Evolutionary conservation across 2,329 filamentous ascomycete genomes (phyloP), one percentile per base, ranked within the genome.

Genomic region (Scleromitrula shiraiana): DNA sequence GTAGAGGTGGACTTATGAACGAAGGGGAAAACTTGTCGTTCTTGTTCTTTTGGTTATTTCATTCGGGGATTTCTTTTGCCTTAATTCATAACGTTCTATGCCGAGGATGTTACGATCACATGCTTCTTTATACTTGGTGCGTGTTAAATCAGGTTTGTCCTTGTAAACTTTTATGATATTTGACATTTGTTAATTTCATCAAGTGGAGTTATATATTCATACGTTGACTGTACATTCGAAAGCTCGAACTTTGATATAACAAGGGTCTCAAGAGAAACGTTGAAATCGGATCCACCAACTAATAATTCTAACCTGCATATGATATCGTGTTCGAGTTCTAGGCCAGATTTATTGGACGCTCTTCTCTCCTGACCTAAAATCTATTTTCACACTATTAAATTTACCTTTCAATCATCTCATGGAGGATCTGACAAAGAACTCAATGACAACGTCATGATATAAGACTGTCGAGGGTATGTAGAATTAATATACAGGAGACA

Each of bases 401-500:
- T 32, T 4, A 14, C 30, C 17, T 15, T 33, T 33, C 30, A 33
- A 15, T 14, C 30, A 33, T 33, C 14, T 33, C 30, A 33, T 17
- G 30, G n/a, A n/a, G 30, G 14, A 33, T 33, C 17, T 33, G 14
- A 33, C 27, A 41, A 35, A 46, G 49, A 55, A 46, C 55, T 38
- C 35, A 52, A 54, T 37, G 33, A 51, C 51, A 57, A 49, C 53
- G 12, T 42, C 19, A 43, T 27, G n/a, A n/a, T n/a, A n/a, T n/a
- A 33, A 41, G 52, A 56, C 58, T 58, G 58, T 53, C 27, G 52
- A n/a, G 55, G 56, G 57, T 60, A 56, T 59, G 53, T 55, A 41
- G 41, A 55, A 56, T 47, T 56, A 57, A 53, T 58, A 48, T 57
- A 61, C 55, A 61, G 47, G 50, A 55, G 51, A 51, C 46, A 50